Base-by-base conservation (phyloP, 1,284 basidiomycete species). In the Marasmius sp. region DNA sequence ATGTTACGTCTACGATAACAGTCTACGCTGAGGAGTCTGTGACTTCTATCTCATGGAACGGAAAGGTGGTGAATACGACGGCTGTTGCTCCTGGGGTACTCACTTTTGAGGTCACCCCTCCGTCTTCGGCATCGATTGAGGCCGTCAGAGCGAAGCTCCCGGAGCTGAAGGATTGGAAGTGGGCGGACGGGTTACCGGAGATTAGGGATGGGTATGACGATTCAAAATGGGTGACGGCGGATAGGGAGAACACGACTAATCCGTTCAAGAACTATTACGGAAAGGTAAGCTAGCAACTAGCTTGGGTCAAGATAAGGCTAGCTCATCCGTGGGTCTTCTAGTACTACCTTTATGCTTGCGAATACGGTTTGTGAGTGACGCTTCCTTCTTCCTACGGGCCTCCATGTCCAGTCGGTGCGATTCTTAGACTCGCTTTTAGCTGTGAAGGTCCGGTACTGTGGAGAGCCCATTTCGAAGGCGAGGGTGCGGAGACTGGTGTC, bases 391-490 rank as follows among this genome's bases (percentile, higher is more conserved):
- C 16, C 36, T 34, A n/a, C n/a, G n/a, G n/a, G n/a, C 18, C 33
- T 16, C 20, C 16, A 27, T 20, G 36, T 37, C 14, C 8, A 47
- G 45, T 20, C n/a, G 16, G 20, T 14, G 16, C 27, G 2, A 27
- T 2, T 27, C 27, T 59, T n/a, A 7, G 37, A 37, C 38, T 34
- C 34, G 9, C 33, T 34, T 16, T 43, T 54, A 85, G 85, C 67
- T 85, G 85, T 61, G 85, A 87, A 68, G 85, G 85, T 52, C 75
- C 75, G n/a, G 81, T 87, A 20, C 73, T 89, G 20, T 89, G 85
- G 85, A 79, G 86, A 20, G 86, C 87, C 2, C 81, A 85, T 65
- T 88, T 89, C 68, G 74, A 70, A 22, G 78, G 76, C 2, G 79
- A 77, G 0, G 77, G 78, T 14, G 66, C 69, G 4, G 77, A 79